Evolutionary conservation across 495 filamentous ascomycete genomes (phyloP), one percentile per base, ranked within the genome.

Genomic region (Lindgomyces ingoldianus): DNA sequence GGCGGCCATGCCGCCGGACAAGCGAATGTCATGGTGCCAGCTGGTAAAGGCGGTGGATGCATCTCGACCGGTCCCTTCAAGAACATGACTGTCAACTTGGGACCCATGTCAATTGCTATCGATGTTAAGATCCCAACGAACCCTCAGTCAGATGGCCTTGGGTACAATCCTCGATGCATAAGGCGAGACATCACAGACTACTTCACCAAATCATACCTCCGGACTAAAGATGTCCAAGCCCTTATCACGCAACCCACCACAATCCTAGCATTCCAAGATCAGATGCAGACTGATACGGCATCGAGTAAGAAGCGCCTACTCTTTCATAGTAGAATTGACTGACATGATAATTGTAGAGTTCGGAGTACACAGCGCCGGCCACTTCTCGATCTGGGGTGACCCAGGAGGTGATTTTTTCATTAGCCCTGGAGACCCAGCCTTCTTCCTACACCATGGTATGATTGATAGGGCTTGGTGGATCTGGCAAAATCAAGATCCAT

Each of bases 151-250:
- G 29, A 39, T 49, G 66, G 67, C 48, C 60, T 72, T 4, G 71
- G 69, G 50, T 81, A 82, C 70, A 86, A 85, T 72, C 85, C 84
- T 1, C 82, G 86, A 48, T 89, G 89, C 63, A 71, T 92, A 51
- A 79, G 74, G 25, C 83, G 89, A 4, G 87, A 90, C 64, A 72
- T 92, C 51, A 82, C 80, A 50, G 72, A 10, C 62, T 80, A 73
- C 12, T 63, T 80, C 30, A 76, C 79, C 26, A 57, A 62, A 41
- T 67, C 70, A 6, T 81, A 78, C 44, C 75, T 76, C 50, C 85
- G 82, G 64, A 79, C 77, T 50, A 74, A 76, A 0, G 75, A 78
- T 21, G 74, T 83, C 24, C 54, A 79, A 22, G 62, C 59, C 39
- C 74, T 84, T 3, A 80, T 84, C 47, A 71, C 72, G 12, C 42